Base-by-base conservation (phyloP, 495 filamentous ascomycete species). In the Xylaria flabelliformis region DNA sequence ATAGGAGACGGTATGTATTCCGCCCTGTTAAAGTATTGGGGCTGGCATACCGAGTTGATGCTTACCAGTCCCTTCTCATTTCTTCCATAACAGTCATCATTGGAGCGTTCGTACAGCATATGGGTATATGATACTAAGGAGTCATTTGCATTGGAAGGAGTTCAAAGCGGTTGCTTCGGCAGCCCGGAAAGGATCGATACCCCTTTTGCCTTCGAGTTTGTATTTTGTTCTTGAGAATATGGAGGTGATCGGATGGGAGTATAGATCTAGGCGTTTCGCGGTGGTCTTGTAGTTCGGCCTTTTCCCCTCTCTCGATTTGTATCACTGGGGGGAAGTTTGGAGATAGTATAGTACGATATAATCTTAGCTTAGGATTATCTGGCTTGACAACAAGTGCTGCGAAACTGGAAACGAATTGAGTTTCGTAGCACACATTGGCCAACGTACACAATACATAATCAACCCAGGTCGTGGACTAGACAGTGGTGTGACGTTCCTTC, bases 91-190 rank as follows among this genome's bases (percentile, higher is more conserved):
- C 42, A 50, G 42, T 24, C 41, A 36, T 50, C 34, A 5, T 67
- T 41, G 21, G 55, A 58, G 42, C 55, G 41, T 70, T 70, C 46
- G 32, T 53, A 32, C 46, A 19, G 46, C 56, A 19, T 62, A 70
- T 70, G 17, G 67, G 63, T 42, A 63, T 63, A 48, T 21, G 68
- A 46, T 21, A 70, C 19, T 56, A 42, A 17, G 32, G 44, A 24
- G 42, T 59, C n/a, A 62, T 64, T 59, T 71, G 69, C 69, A 71
- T 71, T 56, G 59, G 48, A 36, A 55, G 69, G 69, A 71, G 69
- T 71, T 71, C 21, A 24, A 21, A 44, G 48, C 48, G 44, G 17
- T 56, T 71, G 21, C 51, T n/a, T 71, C 13, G 34, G 59, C 21
- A 46, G 41, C 42, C 58, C 24, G 69, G 50, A 44, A 50, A 55